Evolutionary conservation across 495 filamentous ascomycete species (phyloP), one percentile per base, ranked within the genome.

Genomic region (Neurospora terricola): DNA sequence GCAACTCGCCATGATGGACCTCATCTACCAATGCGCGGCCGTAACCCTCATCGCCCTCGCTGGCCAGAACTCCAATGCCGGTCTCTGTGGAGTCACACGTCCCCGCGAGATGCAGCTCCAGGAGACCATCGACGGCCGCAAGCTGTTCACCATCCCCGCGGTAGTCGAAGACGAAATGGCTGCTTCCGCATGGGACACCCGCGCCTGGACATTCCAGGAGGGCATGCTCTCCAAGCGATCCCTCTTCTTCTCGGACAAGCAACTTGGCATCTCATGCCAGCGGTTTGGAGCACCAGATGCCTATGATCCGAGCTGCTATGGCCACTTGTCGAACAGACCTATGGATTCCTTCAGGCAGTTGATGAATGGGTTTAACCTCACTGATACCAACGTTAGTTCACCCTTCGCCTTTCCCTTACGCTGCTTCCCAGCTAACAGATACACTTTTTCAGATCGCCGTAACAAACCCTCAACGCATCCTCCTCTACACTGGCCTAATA

Each of bases 161-260:
- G 40, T 68, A 21, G 38, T 71, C 7, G 34, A 62, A 1, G 34
- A 45, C 10, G 75, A 72, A 10, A 37, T 38, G 8, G 36, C 59
- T 3, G 38, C 27, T 4, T 74, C 72, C 0, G 68, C 6, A 34
- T 78, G 73, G 73, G 48, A 71, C 6, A 70, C 54, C 8, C 59
- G 76, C 5, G 76, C 76, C 43, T 78, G 76, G 75, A 78, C 75
- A 0, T 40, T 73, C 38, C 76, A 78, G 21, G 73, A 78, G 27
- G 70, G 66, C 14, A 8, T 76, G 43, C 70, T 78, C 16, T 70
- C 72, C 27, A 38, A 70, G 9, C 71, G 76, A 0, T 40, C 72
- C 12, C 73, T 76, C 5, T 39, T 72, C 4, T 78, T 78, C 69
- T 43, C 54, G 0, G 40, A 72, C 27, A 48, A 38, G 0, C 75